phyloP scores from a whole-genome alignment of 225 moss, liverwort and hornwort species.

The Bryum argenteum region DNA sequence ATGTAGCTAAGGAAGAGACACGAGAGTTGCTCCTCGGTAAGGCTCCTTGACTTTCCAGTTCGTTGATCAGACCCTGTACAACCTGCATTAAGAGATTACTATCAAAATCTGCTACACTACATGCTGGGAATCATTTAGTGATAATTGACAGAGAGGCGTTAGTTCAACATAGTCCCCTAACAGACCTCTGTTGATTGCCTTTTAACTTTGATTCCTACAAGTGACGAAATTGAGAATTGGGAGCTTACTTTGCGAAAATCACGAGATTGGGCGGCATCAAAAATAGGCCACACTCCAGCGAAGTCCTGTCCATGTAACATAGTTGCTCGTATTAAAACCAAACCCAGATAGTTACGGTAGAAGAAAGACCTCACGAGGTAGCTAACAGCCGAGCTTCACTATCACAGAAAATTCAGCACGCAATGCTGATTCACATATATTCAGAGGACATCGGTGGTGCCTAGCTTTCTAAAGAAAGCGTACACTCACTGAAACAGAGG shows the following conservation, averaged over 20 bases:
- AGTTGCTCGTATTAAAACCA: conserved; percentile 19
- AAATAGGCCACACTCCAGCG: conserved; percentile 99
- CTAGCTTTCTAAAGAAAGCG: background rate
- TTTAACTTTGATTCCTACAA: conserved; percentile 1
- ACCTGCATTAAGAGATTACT: conserved; percentile 58
- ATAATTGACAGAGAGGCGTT: conserved; percentile 11
- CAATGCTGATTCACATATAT: background rate
- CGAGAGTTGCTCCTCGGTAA: conserved; percentile 96
- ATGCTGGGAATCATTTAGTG: background rate
- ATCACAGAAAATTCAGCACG: conserved; percentile 9
- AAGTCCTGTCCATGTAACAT: conserved; percentile 69
- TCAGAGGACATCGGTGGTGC: background rate
- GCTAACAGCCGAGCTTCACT: conserved; percentile 12
- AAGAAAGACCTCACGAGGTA: conserved; percentile 14
- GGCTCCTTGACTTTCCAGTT: conserved; percentile 93
- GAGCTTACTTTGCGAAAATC: conserved; percentile 89
- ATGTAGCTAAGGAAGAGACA: conserved; percentile 94
- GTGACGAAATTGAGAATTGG: conserved; percentile 1
- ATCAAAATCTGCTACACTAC: conserved; percentile 7
- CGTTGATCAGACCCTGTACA: conserved; percentile 95
- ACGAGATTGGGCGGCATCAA: conserved; percentile 98
- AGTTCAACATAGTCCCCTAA: background rate
- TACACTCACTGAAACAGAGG: conserved; percentile 10
- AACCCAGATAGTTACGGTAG: background rate
- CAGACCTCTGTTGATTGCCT: background rate